A percentile compares a stretch with the other conserved stretches of the same genome.
Conservation (phyloP, 371 early-diverging fungal species). For the Lichtheimia ornata region DNA sequence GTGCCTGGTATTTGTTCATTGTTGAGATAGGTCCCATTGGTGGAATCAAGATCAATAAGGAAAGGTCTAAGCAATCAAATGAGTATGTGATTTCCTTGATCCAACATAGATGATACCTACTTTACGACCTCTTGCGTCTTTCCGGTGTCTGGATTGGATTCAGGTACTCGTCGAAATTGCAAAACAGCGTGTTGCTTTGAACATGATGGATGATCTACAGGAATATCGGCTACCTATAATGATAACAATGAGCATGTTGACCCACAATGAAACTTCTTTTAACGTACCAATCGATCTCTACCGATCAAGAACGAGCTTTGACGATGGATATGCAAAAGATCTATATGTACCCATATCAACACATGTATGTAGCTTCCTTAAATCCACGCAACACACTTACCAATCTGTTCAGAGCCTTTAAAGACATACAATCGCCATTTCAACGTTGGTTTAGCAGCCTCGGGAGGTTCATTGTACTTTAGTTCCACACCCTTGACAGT, state of each 20-base stretch:
- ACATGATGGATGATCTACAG: slow-evolving; percentile 87
- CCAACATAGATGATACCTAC: slow-evolving; percentile 27
- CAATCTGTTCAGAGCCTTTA: slow-evolving; percentile 86
- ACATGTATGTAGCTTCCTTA: not conserved
- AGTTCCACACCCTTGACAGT: slow-evolving; percentile 81
- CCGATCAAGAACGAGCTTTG: slow-evolving; percentile 91
- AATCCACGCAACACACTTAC: slow-evolving; percentile 34
- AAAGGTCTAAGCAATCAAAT: slow-evolving; percentile 65
- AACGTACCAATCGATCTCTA: slow-evolving; percentile 76
- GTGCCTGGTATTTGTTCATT: slow-evolving; percentile 71
- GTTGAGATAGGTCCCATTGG: slow-evolving; percentile 91
- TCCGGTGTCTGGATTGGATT: slow-evolving; percentile 33
- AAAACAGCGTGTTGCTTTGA: slow-evolving; percentile 91
- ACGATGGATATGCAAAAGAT: slow-evolving; percentile 82
- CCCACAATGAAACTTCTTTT: not conserved
- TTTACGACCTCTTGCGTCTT: slow-evolving; percentile 45
- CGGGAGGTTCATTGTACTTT: slow-evolving; percentile 90
- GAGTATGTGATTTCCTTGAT: too few relatives aligned
- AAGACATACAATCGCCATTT: slow-evolving; percentile 90
- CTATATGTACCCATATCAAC: slow-evolving; percentile 29
- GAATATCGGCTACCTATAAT: slow-evolving; percentile 83
- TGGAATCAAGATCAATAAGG: slow-evolving; percentile 91
- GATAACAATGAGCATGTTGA: not conserved
- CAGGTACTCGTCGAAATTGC: slow-evolving; percentile 73
- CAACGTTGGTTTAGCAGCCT: slow-evolving; percentile 76